Evolutionary conservation across 2,329 filamentous ascomycete species (phyloP).

Genomic region (Diaporthe australafricana): DNA sequence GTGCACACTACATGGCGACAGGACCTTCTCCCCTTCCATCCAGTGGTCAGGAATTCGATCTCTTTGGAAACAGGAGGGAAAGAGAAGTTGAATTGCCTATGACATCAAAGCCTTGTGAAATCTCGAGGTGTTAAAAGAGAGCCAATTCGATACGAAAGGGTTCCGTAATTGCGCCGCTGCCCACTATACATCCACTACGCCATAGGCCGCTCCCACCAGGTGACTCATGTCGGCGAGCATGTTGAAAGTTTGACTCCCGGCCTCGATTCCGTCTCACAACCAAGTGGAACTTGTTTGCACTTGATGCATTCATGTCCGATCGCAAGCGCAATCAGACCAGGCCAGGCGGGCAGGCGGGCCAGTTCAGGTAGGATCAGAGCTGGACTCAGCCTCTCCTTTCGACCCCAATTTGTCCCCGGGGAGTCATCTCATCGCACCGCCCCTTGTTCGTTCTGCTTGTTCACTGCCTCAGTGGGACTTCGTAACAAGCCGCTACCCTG

Average conservation of each 20-base stretch:
- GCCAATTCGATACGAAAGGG: neutral
- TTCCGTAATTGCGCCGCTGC: neutral
- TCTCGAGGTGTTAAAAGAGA: neutral
- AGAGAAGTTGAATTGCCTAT: neutral
- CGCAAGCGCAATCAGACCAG: neutral
- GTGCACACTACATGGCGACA: neutral
- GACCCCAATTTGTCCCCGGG: neutral
- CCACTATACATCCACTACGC: neutral
- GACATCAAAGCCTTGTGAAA: neutral
- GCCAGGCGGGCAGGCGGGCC: neutral
- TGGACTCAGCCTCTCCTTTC: conserved; percentile 16
- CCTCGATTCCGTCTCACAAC: neutral
- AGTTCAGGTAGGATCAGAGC: conserved; percentile 25
- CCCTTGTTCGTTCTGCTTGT: neutral
- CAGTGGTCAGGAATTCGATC: neutral
- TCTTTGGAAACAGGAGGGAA: neutral
- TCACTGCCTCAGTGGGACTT: conserved; percentile 1
- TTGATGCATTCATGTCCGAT: neutral
- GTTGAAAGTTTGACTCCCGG: neutral
- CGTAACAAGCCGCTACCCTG: neutral
- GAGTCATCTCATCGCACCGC: conserved; percentile 19
- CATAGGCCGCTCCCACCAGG: neutral
- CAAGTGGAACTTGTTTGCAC: neutral
- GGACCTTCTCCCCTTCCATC: neutral
- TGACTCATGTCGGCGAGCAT: conserved; percentile 30